phyloP scores from a whole-genome alignment of 306 rosid genomes.

The Dryas octopetala region DNA sequence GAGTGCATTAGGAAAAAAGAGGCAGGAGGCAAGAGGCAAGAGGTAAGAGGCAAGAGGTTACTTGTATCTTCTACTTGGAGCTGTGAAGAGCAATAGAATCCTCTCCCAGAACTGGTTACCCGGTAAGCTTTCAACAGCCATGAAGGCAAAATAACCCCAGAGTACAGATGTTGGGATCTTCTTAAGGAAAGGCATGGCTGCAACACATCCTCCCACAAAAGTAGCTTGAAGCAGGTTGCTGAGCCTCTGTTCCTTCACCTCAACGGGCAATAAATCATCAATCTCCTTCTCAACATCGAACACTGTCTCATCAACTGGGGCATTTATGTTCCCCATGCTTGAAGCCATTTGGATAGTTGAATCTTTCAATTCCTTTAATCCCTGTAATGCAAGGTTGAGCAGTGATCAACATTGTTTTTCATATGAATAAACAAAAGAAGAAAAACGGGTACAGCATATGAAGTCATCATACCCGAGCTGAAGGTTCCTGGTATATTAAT shows the following conservation, averaged over 20 bases:
- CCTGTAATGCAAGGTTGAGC: slow-evolving; percentile 42
- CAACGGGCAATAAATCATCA: slow-evolving; percentile 69
- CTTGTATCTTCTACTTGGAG: slow-evolving; percentile 77
- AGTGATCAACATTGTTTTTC: neutral
- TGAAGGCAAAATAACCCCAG: slow-evolving; percentile 86
- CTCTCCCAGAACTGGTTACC: slow-evolving; percentile 90
- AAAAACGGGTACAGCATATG: neutral
- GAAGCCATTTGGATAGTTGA: slow-evolving; percentile 60
- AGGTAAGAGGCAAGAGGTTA: slow-evolving; percentile 27
- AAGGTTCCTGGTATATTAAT: slow-evolving; percentile 47
- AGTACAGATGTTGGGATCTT: slow-evolving; percentile 79
- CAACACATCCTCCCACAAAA: slow-evolving; percentile 73
- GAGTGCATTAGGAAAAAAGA: neutral
- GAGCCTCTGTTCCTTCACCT: slow-evolving; percentile 81
- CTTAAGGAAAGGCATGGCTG: slow-evolving; percentile 75
- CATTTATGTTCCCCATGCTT: slow-evolving; percentile 42
- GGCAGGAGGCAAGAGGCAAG: slow-evolving; percentile 5
- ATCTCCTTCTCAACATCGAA: slow-evolving; percentile 75
- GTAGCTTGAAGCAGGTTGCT: slow-evolving; percentile 79
- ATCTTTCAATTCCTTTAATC: slow-evolving; percentile 63
- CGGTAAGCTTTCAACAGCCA: slow-evolving; percentile 83
- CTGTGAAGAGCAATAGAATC: slow-evolving; percentile 61
- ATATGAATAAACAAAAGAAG: neutral
- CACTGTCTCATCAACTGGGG: slow-evolving; percentile 56
- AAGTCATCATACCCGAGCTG: slow-evolving; percentile 44